These are phyloP conservation scores for Picea glauca DNA, from an alignment of 75 land plant genomes.

Conservation along the genomic window DNA sequence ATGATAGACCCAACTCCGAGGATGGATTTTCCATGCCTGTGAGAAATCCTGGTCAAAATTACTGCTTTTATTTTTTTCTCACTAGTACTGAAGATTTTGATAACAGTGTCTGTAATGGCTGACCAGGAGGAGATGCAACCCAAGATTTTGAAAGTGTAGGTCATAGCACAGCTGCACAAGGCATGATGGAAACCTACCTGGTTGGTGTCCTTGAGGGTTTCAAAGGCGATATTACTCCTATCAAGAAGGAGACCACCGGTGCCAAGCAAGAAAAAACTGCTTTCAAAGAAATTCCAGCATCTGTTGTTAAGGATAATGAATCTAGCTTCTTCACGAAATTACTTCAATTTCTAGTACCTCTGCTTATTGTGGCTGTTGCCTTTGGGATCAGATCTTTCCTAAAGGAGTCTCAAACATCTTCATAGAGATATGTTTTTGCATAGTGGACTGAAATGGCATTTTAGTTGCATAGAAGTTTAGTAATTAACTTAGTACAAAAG, in stretches of 20 bases:
- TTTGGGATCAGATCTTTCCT: constrained; percentile 17
- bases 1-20: not conserved
- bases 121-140: constrained; percentile 32
- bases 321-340: constrained; percentile 18
- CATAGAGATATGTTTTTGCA: not conserved
- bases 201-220: constrained; percentile 17
- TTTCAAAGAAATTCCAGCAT: constrained; percentile 24
- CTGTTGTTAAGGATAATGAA: constrained; percentile 31
- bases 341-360: constrained; percentile 24
- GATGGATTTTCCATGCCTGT: not conserved
- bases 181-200: constrained; percentile 18
- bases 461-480: no score
- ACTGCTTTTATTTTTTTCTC: not conserved
- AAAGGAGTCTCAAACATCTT: constrained; percentile 7
- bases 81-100: not conserved
- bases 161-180: constrained; percentile 21
- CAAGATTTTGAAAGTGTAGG: constrained; percentile 31
- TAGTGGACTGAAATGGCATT: no score
- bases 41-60: not conserved
- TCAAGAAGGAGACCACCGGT: constrained; percentile 14
- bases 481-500: no score
- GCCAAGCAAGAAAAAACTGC: constrained; percentile 29
- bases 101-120: not conserved
- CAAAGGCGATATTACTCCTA: constrained; percentile 15
- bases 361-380: constrained; percentile 28